Evolutionary conservation across 345 rosid species (phyloP), one percentile per base, ranked within the genome.

Genomic region (Rubroshorea leprosula): DNA sequence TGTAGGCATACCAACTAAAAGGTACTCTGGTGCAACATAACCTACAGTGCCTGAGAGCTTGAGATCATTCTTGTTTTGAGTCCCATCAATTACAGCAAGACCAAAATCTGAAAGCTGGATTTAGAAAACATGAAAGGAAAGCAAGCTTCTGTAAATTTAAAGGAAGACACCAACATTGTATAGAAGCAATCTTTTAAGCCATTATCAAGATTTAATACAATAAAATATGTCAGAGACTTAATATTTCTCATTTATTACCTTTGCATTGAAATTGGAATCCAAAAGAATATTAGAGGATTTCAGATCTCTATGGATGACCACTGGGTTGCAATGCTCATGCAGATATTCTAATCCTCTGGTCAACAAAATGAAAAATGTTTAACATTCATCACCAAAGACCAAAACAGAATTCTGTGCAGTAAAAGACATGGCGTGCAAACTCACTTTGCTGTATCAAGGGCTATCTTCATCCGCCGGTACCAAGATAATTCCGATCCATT

Each of bases 1-100:
- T 13, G 12, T 29, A 35, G 9, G 51, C 73, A 60, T 83, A 93
- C 99, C 99, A 53, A 89, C 87, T 48, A 87, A 70, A 57, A 93
- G 77, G 60, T 93, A 93, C 77, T 93, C 99, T 0, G 99, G 99
- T 17, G 99, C 99, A 12, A 93, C 83, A 57, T 93, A 93, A 49
- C 99, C 99, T 65, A 89, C 74, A 0, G 99, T 93, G 62, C 99
- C 99, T 0, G 99, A 93, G 51, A 93, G 94, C 76, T 89, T 87
- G 70, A 78, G 79, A 61, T 81, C 80, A 63, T 76, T 82, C 74
- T 74, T 84, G 76, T 83, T 82, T 48, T 77, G 81, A 63, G 79
- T 67, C 25, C 84, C 84, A 68, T 80, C 78, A 4, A 83, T 72
- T 64, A 93, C 89, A 47, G 99, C 97, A 44, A 93, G 94, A 61